Conservation (phyloP, 768 basidiomycete species). For the Amanita fuliginea region DNA sequence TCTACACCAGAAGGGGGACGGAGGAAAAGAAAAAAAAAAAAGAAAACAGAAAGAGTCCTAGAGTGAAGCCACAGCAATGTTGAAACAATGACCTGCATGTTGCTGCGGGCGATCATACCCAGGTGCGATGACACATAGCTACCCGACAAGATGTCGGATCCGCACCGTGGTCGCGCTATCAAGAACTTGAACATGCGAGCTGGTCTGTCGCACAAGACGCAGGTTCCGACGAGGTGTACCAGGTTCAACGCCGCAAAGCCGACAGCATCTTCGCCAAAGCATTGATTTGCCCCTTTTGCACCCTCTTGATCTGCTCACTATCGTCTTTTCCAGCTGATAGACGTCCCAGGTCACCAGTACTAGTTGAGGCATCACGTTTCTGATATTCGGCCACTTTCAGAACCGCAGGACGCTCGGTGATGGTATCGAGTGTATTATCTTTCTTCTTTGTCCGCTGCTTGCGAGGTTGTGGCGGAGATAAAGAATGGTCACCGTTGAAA, state of each 20-base stretch:
- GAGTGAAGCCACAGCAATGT: slow-evolving; percentile 9
- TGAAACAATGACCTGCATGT: slow-evolving; percentile 4
- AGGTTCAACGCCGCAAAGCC: slow-evolving; percentile 52
- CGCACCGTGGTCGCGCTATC: slow-evolving; percentile 14
- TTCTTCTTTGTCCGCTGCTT: slow-evolving; percentile 63
- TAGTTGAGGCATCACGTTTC: slow-evolving; percentile 58
- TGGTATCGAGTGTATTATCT: slow-evolving; percentile 61
- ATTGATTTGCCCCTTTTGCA: slow-evolving; percentile 84
- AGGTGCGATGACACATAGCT: slow-evolving; percentile 20
- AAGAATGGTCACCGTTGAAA: slow-evolving; percentile 53
- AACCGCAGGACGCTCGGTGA: slow-evolving; percentile 50
- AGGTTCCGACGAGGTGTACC: not conserved
- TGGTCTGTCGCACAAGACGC: not conserved
- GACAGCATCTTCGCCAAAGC: slow-evolving; percentile 89
- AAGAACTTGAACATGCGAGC: slow-evolving; percentile 3
- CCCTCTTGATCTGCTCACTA: slow-evolving; percentile 52
- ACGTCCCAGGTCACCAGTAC: slow-evolving; percentile 58
- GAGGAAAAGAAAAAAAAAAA: slow-evolving; percentile 5
- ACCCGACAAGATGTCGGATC: slow-evolving; percentile 28
- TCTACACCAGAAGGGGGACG: slow-evolving; percentile 5
- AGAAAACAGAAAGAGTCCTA: slow-evolving; percentile 12
- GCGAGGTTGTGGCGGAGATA: slow-evolving; percentile 40
- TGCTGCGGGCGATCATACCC: slow-evolving; percentile 9
- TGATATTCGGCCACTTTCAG: slow-evolving; percentile 36
- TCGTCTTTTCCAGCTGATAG: slow-evolving; percentile 27